A percentile compares a stretch with the other conserved stretches of the same genome.
These are phyloP conservation scores for Chalaropsis thielavioides DNA, from an alignment of 2,329 filamentous ascomycete species.

Conservation along the genomic window DNA sequence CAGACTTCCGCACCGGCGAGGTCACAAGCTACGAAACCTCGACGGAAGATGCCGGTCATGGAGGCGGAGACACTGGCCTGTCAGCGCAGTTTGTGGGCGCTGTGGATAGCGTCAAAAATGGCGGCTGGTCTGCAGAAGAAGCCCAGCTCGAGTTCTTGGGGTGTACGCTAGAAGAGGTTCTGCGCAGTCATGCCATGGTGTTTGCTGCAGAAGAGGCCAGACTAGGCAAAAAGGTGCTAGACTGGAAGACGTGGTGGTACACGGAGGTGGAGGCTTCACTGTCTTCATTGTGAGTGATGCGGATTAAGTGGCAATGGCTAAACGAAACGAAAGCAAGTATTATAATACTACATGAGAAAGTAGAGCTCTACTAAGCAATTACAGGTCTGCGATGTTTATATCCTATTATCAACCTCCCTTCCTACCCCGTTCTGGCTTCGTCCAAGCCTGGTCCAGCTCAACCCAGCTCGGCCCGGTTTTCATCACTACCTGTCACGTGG, in stretches of 20 bases:
- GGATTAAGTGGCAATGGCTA: neutral
- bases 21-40: constrained; percentile 28
- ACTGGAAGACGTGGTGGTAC: constrained; percentile 66
- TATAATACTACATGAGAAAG: neutral
- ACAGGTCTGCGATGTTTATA: neutral
- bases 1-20: constrained; percentile 36
- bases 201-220: constrained; percentile 89
- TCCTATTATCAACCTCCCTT: neutral
- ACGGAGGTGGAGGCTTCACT: constrained; percentile 22
- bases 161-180: constrained; percentile 69
- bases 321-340: neutral
- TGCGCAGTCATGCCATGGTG: constrained; percentile 83
- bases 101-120: constrained; percentile 62
- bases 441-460: neutral
- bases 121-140: constrained; percentile 46
- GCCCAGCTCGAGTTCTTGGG: constrained; percentile 67
- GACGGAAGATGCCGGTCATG: constrained; percentile 27
- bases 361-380: constrained; percentile 1
- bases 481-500: constrained; percentile 23
- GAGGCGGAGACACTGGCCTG: constrained; percentile 40
- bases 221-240: constrained; percentile 50
- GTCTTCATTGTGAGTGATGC: no score
- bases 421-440: neutral
- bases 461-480: constrained; percentile 25
- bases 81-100: constrained; percentile 71